These are phyloP conservation scores for Calonectria hongkongensis DNA, from an alignment of 2,329 filamentous ascomycete species.

Conservation along the genomic window DNA sequence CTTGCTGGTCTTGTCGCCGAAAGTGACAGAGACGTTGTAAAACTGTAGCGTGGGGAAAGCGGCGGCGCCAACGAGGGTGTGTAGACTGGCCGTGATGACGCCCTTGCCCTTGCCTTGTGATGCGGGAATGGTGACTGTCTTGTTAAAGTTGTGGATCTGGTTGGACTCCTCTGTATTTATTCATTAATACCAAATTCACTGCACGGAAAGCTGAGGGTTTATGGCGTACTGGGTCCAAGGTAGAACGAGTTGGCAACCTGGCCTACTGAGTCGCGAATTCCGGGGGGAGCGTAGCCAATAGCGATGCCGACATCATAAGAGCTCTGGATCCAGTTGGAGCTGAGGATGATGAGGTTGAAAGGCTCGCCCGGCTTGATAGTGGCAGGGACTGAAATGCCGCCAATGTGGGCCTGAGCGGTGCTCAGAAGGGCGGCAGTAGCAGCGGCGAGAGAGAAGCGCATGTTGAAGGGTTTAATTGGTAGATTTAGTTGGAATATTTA, in stretches of 20 bases:
- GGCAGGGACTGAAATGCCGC: slow-evolving; percentile 65
- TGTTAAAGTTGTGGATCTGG: slow-evolving; percentile 51
- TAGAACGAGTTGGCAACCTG: slow-evolving; percentile 56
- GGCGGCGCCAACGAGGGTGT: slow-evolving; percentile 54
- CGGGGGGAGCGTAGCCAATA: slow-evolving; percentile 61
- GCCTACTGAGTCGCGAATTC: slow-evolving; percentile 57
- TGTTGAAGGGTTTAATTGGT: slow-evolving; percentile 34
- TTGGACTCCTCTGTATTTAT: slow-evolving; percentile 49
- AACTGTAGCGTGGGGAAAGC: slow-evolving; percentile 45
- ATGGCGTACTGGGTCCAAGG: slow-evolving; percentile 60
- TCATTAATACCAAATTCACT: slow-evolving; percentile 29
- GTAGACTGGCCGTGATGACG: slow-evolving; percentile 54
- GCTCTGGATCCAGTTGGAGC: slow-evolving; percentile 66
- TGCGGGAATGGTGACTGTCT: slow-evolving; percentile 53
- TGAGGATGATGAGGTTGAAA: slow-evolving; percentile 62
- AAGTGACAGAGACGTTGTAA: slow-evolving; percentile 53
- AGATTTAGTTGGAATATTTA: not conserved
- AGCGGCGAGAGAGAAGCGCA: slow-evolving; percentile 50
- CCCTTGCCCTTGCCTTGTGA: slow-evolving; percentile 47
- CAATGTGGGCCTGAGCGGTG: slow-evolving; percentile 63
- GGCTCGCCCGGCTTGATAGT: slow-evolving; percentile 62
- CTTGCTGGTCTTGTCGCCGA: slow-evolving; percentile 51
- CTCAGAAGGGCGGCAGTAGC: slow-evolving; percentile 48
- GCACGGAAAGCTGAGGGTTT: not conserved
- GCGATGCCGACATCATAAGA: slow-evolving; percentile 66